A percentile compares a stretch with the other conserved stretches of the same genome.
phyloP scores from a whole-genome alignment of 2,329 filamentous ascomycete genomes.

The Penicillium sp. region DNA sequence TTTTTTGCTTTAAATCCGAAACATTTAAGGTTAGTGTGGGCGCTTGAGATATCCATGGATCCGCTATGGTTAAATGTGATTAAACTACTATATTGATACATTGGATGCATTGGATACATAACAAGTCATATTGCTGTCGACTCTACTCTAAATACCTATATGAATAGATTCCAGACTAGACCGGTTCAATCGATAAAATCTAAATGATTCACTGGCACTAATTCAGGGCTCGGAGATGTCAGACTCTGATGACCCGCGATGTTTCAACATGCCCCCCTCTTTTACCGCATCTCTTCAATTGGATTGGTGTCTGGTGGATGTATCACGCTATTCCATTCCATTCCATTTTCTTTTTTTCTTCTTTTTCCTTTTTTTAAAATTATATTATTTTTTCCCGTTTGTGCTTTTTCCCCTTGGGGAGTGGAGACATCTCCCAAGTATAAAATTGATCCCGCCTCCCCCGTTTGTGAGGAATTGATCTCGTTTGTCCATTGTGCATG shows the following conservation, averaged over 20 bases:
- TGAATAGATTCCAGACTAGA: neutral
- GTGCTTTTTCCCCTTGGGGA: neutral
- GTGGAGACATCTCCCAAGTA: neutral
- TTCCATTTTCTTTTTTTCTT: conserved; percentile 3
- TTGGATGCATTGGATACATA: neutral
- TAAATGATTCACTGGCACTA: neutral
- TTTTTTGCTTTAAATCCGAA: conserved; percentile 13
- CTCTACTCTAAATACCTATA: neutral
- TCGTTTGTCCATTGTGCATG: conserved; percentile 14
- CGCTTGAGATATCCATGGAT: conserved; percentile 2
- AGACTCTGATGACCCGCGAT: neutral
- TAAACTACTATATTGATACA: neutral
- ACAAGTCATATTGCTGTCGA: neutral
- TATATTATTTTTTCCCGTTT: conserved; percentile 1
- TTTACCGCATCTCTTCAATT: conserved; percentile 23
- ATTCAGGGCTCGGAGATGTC: conserved; percentile 3
- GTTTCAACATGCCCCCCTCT: conserved; percentile 19
- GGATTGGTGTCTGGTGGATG: conserved; percentile 28
- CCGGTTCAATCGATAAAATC: conserved; percentile 1
- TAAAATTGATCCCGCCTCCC: neutral
- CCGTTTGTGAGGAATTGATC: neutral
- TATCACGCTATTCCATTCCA: conserved; percentile 18
- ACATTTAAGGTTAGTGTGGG: conserved; percentile 6
- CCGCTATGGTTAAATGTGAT: neutral
- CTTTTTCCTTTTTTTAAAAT: conserved; percentile 4